Base-by-base conservation (phyloP, 345 rosid species). In the Lepidium didymum region DNA sequence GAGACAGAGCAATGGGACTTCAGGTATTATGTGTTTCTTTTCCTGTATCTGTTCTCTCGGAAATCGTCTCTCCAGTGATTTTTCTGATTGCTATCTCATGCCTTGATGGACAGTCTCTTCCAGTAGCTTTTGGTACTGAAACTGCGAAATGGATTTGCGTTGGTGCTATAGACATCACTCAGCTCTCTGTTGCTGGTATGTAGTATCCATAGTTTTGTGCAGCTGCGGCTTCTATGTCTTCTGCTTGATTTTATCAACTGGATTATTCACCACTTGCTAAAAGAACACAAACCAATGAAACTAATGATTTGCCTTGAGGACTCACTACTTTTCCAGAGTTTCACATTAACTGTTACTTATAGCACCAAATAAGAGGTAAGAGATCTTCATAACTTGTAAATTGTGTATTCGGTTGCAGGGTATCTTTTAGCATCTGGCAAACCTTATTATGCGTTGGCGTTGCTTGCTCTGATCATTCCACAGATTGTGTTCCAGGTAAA, bases 141-240 rank as follows among this genome's bases (percentile, higher is more conserved):
- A 78, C 95, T 71, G 99, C 99, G 13, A 94, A 94, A 79, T 94
- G 99, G 99, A 94, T 94, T 11, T 87, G 99, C 75, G 97, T 91
- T 64, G 93, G 97, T n/a, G 97, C 97, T 41, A 89, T 94, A 34
- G 97, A 94, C 81, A 63, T 94, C 70, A 94, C 97, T 51, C 99
- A 94, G 69, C 44, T 91, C 76, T 91, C 99, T 56, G 85, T 91
- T 38, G 96, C 96, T 34, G 99, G 99, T 94, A 88, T 37, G 64
- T 65, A 53, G 6, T 40, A 57, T 57, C 8, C 33, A 38, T 21
- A 13, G 14, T 18, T 55, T 45, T 29, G 16, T 34, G 14, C 29
- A 33, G 6, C 2, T 64, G 3, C 34, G 7, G 15, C 29, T 64
- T 73, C 51, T 27, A 27, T 37, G 11, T 53, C 27, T 25, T 40